A percentile compares a stretch with the other conserved stretches of the same genome.
These are phyloP conservation scores for Xylariales sp. DNA, from an alignment of 2,329 filamentous ascomycete species.

Conservation along the genomic window DNA sequence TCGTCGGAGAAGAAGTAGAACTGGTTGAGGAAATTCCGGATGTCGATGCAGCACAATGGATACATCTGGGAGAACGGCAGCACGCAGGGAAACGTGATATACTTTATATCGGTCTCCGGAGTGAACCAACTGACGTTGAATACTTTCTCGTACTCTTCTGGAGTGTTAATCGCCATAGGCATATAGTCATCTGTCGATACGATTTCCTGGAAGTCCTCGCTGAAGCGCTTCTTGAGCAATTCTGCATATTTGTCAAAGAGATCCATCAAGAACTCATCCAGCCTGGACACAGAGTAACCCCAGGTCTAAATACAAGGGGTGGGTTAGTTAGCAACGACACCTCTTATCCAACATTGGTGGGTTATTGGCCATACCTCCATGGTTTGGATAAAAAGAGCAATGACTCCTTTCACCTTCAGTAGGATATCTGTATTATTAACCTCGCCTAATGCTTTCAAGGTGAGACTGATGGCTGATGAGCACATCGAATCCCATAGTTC, in stretches of 20 bases:
- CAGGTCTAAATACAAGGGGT: constrained; percentile 62
- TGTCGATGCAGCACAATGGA: constrained; percentile 95
- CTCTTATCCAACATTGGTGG: too few relatives aligned
- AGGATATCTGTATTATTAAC: constrained; percentile 87
- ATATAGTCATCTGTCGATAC: constrained; percentile 97
- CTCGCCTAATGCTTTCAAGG: constrained; percentile 70
- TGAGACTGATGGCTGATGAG: constrained; percentile 76
- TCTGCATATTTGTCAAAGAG: constrained; percentile 94
- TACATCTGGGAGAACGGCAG: constrained; percentile 99
- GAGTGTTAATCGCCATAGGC: constrained; percentile 93
- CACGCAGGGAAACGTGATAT: constrained; percentile 88
- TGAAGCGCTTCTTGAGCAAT: constrained; percentile 84
- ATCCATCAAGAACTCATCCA: constrained; percentile 81
- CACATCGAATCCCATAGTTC: constrained; percentile 99
- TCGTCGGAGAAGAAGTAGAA: constrained; percentile 98
- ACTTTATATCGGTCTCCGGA: constrained; percentile 71
- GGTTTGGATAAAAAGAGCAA: constrained; percentile 93
- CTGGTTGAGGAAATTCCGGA: constrained; percentile 94
- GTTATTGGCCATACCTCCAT: constrained; percentile 94
- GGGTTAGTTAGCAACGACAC: too few relatives aligned
- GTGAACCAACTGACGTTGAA: constrained; percentile 95
- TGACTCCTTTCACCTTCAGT: constrained; percentile 89
- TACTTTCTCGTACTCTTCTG: constrained; percentile 92
- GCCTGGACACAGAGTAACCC: constrained; percentile 77
- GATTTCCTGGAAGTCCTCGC: constrained; percentile 88